These are phyloP conservation scores for Bacidia rubella DNA, from an alignment of 495 filamentous ascomycete genomes.

Conservation along the genomic window DNA sequence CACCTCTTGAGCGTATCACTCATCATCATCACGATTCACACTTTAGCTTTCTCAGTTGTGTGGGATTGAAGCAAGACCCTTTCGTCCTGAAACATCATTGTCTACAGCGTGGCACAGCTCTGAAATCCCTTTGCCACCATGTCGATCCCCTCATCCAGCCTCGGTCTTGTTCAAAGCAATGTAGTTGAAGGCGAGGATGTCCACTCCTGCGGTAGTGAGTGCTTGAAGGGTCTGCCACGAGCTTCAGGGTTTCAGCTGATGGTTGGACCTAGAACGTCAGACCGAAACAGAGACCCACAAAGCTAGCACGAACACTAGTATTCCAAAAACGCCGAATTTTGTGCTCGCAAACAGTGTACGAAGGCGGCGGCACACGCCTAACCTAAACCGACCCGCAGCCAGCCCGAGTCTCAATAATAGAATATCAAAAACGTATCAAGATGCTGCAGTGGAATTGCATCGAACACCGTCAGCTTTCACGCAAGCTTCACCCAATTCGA, in stretches of 20 bases:
- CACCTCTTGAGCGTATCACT: no score
- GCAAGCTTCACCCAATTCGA: slow-evolving; percentile 8
- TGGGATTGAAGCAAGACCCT: no score
- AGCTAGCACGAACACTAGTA: neutral
- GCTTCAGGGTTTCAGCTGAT: neutral
- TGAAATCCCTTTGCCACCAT: neutral
- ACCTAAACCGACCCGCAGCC: slow-evolving; percentile 12
- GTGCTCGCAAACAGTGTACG: slow-evolving; percentile 13
- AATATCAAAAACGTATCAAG: slow-evolving; percentile 16
- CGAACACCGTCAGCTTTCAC: neutral
- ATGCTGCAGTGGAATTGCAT: slow-evolving; percentile 10
- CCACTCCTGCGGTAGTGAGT: neutral
- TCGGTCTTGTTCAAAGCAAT: neutral
- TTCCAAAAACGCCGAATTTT: neutral
- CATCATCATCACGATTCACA: no score
- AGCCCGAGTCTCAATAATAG: slow-evolving; percentile 10
- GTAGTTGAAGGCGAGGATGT: neutral
- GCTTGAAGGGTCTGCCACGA: neutral
- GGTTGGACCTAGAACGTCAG: neutral
- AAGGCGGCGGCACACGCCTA: slow-evolving; percentile 10
- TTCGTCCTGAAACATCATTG: neutral
- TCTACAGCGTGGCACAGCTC: neutral
- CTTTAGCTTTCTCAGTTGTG: no score
- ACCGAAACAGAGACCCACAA: slow-evolving; percentile 1
- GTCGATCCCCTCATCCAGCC: neutral